These are phyloP conservation scores for Pseudogymnoascus sp. DNA, from an alignment of 2,329 filamentous ascomycete species.

Conservation along the genomic window DNA sequence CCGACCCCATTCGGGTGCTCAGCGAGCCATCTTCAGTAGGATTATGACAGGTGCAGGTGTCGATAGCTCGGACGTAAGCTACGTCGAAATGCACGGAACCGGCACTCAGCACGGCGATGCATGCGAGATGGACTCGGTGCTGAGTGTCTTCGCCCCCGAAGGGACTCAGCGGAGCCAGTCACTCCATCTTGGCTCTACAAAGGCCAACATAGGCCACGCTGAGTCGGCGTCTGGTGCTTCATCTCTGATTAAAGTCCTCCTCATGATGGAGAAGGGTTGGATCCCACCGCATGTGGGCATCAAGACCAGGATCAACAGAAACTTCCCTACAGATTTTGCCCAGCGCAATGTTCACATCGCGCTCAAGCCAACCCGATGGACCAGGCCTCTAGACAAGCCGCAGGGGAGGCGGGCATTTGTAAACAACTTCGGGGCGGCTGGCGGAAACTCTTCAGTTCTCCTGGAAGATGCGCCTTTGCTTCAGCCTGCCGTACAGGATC, in stretches of 20 bases:
- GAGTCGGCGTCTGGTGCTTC: constrained; percentile 20
- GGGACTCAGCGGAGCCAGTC: constrained; percentile 44
- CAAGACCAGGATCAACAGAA: constrained; percentile 25
- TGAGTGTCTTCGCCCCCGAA: constrained; percentile 47
- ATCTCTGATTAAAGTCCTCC: constrained; percentile 22
- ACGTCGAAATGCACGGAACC: constrained; percentile 84
- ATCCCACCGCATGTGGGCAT: constrained; percentile 22
- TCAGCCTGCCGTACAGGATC: constrained; percentile 21
- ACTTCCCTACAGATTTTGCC: constrained; percentile 26
- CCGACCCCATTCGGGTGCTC: constrained; percentile 67
- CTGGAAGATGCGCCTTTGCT: constrained; percentile 16
- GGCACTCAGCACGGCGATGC: constrained; percentile 75
- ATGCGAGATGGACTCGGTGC: constrained; percentile 69
- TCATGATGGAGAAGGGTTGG: constrained; percentile 20
- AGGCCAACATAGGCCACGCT: constrained; percentile 20
- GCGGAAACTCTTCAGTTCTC: constrained; percentile 18
- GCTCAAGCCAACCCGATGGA: constrained; percentile 15
- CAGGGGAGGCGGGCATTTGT: constrained; percentile 29
- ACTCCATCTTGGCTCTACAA: constrained; percentile 31
- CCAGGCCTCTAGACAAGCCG: constrained; percentile 29
- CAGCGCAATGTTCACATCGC: constrained; percentile 23
- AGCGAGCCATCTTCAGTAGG: constrained; percentile 58
- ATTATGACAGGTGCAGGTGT: constrained; percentile 66
- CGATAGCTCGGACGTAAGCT: constrained; percentile 67
- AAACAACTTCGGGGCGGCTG: constrained; percentile 41